Base-by-base conservation (phyloP, 768 basidiomycete genomes). In the Hericium alpestre region DNA sequence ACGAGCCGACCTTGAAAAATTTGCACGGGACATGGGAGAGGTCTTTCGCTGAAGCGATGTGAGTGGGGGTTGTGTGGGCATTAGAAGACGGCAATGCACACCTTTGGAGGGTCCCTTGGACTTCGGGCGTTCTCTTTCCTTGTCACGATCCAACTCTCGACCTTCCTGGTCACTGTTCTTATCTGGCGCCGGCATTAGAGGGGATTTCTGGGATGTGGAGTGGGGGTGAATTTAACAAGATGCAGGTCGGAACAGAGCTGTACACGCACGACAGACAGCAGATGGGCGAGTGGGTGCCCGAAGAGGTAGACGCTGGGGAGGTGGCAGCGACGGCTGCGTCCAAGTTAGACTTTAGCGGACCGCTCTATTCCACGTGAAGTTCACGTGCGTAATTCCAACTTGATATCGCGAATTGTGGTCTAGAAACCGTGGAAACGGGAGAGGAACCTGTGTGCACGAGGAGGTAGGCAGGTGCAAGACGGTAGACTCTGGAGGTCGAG, bases 11-110 rank as follows among this genome's bases (percentile, higher is more conserved):
- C 67, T 88, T 90, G 82, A 84, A 96, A 80, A 97, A 97, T 74
- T 95, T 90, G 76, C 95, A 98, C 1, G 94, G 94, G 13, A 98
- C 95, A 77, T 96, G 93, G 2, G 90, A 90, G 56, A 97, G 79
- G 69, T 93, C 90, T 70, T 92, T 91, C 52, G 84, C 86, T 86
- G 68, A 38, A 32, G n/a, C 20, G 11, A 51, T 50, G 53, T 51
- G 25, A 25, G 51, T 38, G 32, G 54, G 58, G 32, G 61, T 55
- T 52, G 38, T 18, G 43, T 46, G 39, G 62, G 3, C 54, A 46
- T 48, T 25, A 41, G 18, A 47, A 55, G 43, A 39, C 40, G 38
- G 12, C 4, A 1, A 56, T 25, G 11, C 62, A 52, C 58, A 66
- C 66, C 54, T 59, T 67, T 67, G 37, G 64, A 39, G n/a, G 66